Base-by-base conservation (phyloP, 495 filamentous ascomycete species). In the Trichocladium antarcticum region DNA sequence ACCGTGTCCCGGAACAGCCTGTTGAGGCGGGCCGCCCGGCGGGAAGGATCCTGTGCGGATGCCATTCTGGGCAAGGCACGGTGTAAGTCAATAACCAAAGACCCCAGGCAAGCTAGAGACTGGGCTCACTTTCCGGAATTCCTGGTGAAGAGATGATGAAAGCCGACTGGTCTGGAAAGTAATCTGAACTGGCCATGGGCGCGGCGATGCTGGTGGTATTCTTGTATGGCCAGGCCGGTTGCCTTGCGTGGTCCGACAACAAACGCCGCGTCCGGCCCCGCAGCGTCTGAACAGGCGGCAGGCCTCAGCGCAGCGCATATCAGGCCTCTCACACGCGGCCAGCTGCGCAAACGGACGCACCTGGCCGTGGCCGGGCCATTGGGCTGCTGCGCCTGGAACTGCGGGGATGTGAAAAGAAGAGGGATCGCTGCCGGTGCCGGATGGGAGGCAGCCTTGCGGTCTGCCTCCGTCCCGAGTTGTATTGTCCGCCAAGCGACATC, bases 1-100 rank as follows among this genome's bases (percentile, higher is more conserved):
- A 69, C 36, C 1, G 61, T 44, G 10, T 56, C 56, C 1, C 50
- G 49, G 45, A 69, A 69, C 24, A 65, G 24, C 1, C 19, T 41
- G 9, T 57, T 38, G 14, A 70, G 67, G 16, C 60, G 58, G 11
- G 22, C 31, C n/a, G 54, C 51, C 37, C 54, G 48, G 3, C 21
- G 37, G 4, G 45, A 43, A 7, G 21, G 28, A 28, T 53, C 46
- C 17, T 47, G 48, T 12, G 37, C 15, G 20, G 46, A 35, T 1
- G 53, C 16, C 52, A 56, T 56, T 5, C 7, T 15, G n/a, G n/a
- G 24, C 24, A 8, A 27, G 24, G 3, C 8, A 8, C 8, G 24
- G 24, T 27, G 24, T 27, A 27, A 27, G 24, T 27, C 3, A 8
- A 8, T 27, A 27, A 8, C 24, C 24, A n/a, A n/a, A n/a, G n/a